phyloP scores from a whole-genome alignment of 768 basidiomycete species.

The Lepiota brunneoincarnata region DNA sequence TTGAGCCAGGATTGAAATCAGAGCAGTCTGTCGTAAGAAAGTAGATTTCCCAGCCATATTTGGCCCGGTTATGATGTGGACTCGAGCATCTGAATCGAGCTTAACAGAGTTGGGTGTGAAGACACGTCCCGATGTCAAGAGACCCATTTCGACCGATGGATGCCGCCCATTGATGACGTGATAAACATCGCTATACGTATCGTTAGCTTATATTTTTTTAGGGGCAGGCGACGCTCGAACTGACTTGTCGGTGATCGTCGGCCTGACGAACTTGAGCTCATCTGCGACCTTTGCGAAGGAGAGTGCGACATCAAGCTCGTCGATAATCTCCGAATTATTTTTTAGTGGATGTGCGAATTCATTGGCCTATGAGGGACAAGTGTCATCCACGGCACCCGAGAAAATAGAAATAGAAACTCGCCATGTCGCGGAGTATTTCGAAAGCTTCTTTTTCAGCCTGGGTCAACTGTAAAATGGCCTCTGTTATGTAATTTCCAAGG shows the following conservation, averaged over 20 bases:
- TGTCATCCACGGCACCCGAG: background rate
- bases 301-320: constrained; percentile 84
- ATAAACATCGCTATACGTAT: constrained; percentile 49
- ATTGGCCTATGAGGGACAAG: constrained; percentile 50
- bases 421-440: constrained; percentile 64
- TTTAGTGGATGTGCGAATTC: constrained; percentile 53
- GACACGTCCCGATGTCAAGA: constrained; percentile 66
- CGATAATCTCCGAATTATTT: constrained; percentile 73
- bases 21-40: constrained; percentile 84
- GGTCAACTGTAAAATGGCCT: constrained; percentile 49
- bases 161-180: constrained; percentile 81
- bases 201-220: background rate
- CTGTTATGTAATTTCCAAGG: constrained; percentile 66
- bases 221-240: constrained; percentile 17
- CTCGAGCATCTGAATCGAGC: constrained; percentile 54
- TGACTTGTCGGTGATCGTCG: constrained; percentile 68
- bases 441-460: constrained; percentile 74
- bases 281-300: constrained; percentile 79
- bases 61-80: constrained; percentile 90
- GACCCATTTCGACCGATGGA: constrained; percentile 88
- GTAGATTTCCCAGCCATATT: constrained; percentile 98
- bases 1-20: constrained; percentile 89
- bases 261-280: constrained; percentile 76
- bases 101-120: constrained; percentile 84
- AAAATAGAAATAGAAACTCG: constrained; percentile 20